Conservation (phyloP, 352 stramenopile species). For the Phytophthora ohioensis region DNA sequence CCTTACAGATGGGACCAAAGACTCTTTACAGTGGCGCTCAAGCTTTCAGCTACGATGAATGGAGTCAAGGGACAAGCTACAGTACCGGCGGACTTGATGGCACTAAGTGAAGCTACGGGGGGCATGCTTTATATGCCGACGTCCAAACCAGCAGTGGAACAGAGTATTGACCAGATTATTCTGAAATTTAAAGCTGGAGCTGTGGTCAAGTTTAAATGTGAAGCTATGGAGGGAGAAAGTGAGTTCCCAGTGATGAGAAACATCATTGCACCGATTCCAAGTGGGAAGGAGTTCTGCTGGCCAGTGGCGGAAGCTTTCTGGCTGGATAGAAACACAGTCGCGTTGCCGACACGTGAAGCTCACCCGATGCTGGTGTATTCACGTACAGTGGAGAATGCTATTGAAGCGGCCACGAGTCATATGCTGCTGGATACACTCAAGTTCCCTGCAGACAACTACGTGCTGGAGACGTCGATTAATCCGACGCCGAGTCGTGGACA, state of each 20-base stretch:
- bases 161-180: conserved; percentile 89
- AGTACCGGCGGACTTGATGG: conserved; percentile 81
- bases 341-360: conserved; percentile 76
- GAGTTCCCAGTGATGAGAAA: conserved; percentile 69
- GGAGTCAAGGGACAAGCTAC: conserved; percentile 55
- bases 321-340: conserved; percentile 83
- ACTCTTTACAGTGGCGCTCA: conserved; percentile 83
- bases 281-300: conserved; percentile 85
- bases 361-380: conserved; percentile 80
- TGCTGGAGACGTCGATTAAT: conserved; percentile 65
- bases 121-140: conserved; percentile 88
- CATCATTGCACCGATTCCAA: conserved; percentile 76
- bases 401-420: conserved; percentile 85
- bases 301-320: conserved; percentile 87
- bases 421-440: conserved; percentile 91
- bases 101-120: conserved; percentile 85
- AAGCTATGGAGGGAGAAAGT: conserved; percentile 53
- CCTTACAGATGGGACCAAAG: conserved; percentile 89
- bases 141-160: conserved; percentile 79
- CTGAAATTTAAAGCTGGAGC: conserved; percentile 84
- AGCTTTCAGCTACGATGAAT: conserved; percentile 75
- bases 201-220: conserved; percentile 85
- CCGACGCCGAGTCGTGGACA: conserved; percentile 74
- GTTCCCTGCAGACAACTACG: conserved; percentile 84
- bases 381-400: conserved; percentile 76